Percentiles rank a stretch among this genome's conserved stretches.
These are phyloP conservation scores for Nothophaeocryptopus gaeumannii DNA, from an alignment of 2,329 filamentous ascomycete species.

Conservation along the genomic window DNA sequence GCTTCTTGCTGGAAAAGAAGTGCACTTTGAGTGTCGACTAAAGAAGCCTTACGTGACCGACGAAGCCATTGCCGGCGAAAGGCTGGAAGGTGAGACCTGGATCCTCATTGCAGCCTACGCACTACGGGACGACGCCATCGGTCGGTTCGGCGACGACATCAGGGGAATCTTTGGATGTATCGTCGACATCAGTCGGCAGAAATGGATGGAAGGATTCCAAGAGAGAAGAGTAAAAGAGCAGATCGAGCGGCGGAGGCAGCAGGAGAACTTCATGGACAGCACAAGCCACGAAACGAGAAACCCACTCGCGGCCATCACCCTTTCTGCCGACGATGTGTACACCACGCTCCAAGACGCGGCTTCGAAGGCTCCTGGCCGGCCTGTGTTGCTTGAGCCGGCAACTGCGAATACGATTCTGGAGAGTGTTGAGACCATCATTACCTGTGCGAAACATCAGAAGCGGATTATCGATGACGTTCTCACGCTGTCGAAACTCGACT, in stretches of 20 bases:
- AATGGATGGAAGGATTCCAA: conserved; percentile 40
- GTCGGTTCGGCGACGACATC: conserved; percentile 11
- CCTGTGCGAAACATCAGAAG: conserved; percentile 31
- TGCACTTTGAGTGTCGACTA: conserved; percentile 32
- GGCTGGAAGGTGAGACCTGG: conserved; percentile 11
- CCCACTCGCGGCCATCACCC: conserved; percentile 42
- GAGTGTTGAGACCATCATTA: conserved; percentile 29
- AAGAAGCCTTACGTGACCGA: conserved; percentile 10
- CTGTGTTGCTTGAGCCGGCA: background rate
- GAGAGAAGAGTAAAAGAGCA: conserved; percentile 39
- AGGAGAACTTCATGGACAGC: conserved; percentile 33
- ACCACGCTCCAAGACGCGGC: conserved; percentile 4
- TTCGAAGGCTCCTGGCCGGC: background rate
- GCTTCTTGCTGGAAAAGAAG: conserved; percentile 12
- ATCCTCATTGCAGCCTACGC: conserved; percentile 10
- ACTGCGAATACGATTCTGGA: conserved; percentile 18
- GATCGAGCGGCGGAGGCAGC: conserved; percentile 34
- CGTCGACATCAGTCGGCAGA: conserved; percentile 40
- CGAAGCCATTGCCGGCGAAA: conserved; percentile 12
- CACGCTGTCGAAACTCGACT: conserved; percentile 41
- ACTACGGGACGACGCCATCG: conserved; percentile 6
- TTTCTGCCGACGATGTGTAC: conserved; percentile 42
- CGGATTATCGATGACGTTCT: conserved; percentile 49
- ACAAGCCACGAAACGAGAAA: conserved; percentile 44
- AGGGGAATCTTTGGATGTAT: conserved; percentile 39